phyloP scores from a whole-genome alignment of 2,329 filamentous ascomycete species.

The Parascedosporium putredinis region DNA sequence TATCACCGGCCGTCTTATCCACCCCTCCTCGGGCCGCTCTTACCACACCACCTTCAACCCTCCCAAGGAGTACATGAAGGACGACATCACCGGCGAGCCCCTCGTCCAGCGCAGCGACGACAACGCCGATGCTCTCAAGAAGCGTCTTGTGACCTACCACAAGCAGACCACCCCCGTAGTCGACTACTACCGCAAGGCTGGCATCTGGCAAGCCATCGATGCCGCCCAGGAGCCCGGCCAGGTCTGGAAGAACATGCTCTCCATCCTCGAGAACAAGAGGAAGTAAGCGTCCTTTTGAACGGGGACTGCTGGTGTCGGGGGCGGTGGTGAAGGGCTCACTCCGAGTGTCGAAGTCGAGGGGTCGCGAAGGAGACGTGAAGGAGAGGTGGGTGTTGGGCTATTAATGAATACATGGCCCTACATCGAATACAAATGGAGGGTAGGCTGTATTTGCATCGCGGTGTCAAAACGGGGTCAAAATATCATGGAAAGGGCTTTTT shows the following conservation, averaged over 20 bases:
- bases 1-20: constrained; percentile 91
- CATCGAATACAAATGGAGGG: background rate
- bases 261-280: constrained; percentile 62
- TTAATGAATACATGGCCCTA: background rate
- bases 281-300: too few species aligned
- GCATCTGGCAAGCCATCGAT: constrained; percentile 93
- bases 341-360: too few species aligned
- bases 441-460: background rate
- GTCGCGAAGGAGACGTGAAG: too few species aligned
- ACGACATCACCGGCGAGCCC: constrained; percentile 93
- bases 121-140: constrained; percentile 91
- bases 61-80: constrained; percentile 85
- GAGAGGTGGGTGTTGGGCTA: background rate
- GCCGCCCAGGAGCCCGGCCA: constrained; percentile 91
- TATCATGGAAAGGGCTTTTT: background rate
- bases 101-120: constrained; percentile 94
- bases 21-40: constrained; percentile 89
- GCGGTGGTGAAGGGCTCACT: too few species aligned
- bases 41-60: constrained; percentile 99
- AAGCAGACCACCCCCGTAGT: constrained; percentile 87
- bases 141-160: constrained; percentile 89
- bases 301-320: too few species aligned
- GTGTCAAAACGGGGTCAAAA: background rate
- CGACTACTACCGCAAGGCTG: constrained; percentile 91
- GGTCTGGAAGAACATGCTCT: constrained; percentile 88